Percentiles rank a stretch among this genome's conserved stretches.
Evolutionary conservation across 2,329 filamentous ascomycete species (phyloP).

Genomic region (Cercospora brassicicola): DNA sequence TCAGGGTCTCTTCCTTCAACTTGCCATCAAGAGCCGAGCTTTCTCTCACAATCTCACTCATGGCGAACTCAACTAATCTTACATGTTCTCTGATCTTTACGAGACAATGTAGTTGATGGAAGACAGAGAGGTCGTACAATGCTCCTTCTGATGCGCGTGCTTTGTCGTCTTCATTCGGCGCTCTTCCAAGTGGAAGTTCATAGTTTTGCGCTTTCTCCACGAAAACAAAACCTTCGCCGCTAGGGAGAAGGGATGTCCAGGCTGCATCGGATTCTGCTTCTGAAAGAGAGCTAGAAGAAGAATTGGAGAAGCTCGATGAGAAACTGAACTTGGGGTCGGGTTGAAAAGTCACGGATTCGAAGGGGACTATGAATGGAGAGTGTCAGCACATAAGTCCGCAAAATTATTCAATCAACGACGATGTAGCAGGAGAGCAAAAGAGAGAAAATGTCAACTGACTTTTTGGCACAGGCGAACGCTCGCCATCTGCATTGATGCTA

Average conservation of each 20-base stretch:
- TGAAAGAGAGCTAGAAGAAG: not conserved
- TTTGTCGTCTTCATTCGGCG: slow-evolving; percentile 5
- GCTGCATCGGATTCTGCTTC: slow-evolving; percentile 31
- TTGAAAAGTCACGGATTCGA: slow-evolving; percentile 26
- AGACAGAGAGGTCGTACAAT: slow-evolving; percentile 39
- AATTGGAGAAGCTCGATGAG: slow-evolving; percentile 24
- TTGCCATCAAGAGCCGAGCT: not conserved
- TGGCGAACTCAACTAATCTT: slow-evolving; percentile 50
- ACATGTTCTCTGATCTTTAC: slow-evolving; percentile 56
- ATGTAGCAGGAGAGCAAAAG: not conserved
- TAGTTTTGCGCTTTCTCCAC: slow-evolving; percentile 28
- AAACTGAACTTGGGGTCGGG: slow-evolving; percentile 18
- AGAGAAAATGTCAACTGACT: not conserved
- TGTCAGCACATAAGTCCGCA: not conserved
- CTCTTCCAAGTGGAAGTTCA: slow-evolving; percentile 34
- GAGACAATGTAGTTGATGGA: slow-evolving; percentile 42
- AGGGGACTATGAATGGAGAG: not conserved
- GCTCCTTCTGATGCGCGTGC: slow-evolving; percentile 14
- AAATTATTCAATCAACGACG: not conserved
- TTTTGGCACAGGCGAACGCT: not conserved
- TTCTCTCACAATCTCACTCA: not conserved
- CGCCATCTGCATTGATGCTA: not conserved
- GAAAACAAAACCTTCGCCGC: slow-evolving; percentile 39
- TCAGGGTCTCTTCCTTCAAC: not conserved
- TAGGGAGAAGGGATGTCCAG: slow-evolving; percentile 33